Base-by-base conservation (phyloP, 1,139 yeast genomes). In the Kazachstania sp. region DNA sequence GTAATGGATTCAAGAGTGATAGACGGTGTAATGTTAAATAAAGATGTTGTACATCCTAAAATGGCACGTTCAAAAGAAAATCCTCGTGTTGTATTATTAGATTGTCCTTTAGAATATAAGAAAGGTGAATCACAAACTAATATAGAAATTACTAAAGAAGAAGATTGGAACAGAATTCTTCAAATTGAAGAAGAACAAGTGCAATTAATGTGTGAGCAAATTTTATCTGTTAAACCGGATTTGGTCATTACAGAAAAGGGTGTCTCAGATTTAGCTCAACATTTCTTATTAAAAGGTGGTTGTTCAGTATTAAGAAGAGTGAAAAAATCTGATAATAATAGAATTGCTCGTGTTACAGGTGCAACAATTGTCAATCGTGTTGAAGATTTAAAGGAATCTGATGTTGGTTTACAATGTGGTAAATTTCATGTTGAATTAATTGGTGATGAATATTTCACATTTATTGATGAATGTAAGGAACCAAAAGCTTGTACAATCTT, bases 101-200 rank as follows among this genome's bases (percentile, higher is more conserved):
- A 94, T 69, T 90, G 97, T 68, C 97, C 99, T 18, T 74, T 94
- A 60, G 99, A 94, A 70, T 94, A 94, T 71, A 94, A 94, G 71
- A 94, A 94, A 76, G 99, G 98, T 52, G 99, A 94, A 71, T 88
- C 97, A 2, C 98, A 94, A 68, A 92, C 98, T 49, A 92, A 92
- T 69, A 88, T 94, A 59, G 99, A 94, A 72, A 90, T 94, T 68
- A 84, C 96, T 45, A 87, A 87, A 63, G 97, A 92, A 67, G 87
- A 83, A 52, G 98, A 94, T 71, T 94, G 98, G 97, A 84, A 84
- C 67, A 80, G 97, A 69, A 81, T 90, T 54, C 74, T 94, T 61
- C 92, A 92, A 71, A 92, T 94, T 62, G 99, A 94, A 71, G 99
- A 94, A 71, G 98, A 94, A 68, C 99, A 94, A 71, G 92, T 94